Percentiles rank a stretch among this genome's conserved stretches.
Conservation (phyloP, 2,329 filamentous ascomycete species). For the Dothistroma septosporum region DNA sequence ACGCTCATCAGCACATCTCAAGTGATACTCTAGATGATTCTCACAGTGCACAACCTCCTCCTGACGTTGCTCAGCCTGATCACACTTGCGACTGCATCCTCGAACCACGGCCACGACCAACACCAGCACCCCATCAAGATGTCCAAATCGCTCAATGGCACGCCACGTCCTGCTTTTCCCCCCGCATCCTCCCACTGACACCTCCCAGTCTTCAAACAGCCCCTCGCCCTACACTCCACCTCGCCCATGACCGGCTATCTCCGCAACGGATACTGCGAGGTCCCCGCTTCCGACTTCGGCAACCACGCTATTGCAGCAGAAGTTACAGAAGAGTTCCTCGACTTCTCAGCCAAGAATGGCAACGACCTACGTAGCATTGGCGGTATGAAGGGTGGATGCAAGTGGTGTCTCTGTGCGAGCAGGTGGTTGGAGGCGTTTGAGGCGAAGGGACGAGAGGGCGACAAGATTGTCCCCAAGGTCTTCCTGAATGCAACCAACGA, state of each 20-base stretch:
- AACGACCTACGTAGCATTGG: conserved; percentile 53
- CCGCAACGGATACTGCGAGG: conserved; percentile 59
- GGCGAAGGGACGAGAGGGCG: conserved; percentile 47
- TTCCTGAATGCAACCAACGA: conserved; percentile 52
- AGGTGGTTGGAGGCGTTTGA: conserved; percentile 57
- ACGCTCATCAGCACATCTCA: background rate
- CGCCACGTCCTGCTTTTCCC: background rate
- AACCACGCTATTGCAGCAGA: conserved; percentile 59
- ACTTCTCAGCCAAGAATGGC: conserved; percentile 55
- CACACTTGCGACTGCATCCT: conserved; percentile 4
- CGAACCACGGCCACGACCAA: conserved; percentile 15
- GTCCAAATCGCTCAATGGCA: conserved; percentile 37
- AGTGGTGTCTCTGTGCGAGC: conserved; percentile 59
- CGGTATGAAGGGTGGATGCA: conserved; percentile 56
- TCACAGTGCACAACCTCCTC: conserved; percentile 4
- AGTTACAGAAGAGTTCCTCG: conserved; percentile 57
- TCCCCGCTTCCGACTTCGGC: conserved; percentile 51
- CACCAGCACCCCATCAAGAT: conserved; percentile 22
- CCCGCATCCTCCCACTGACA: conserved; percentile 7
- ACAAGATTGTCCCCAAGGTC: conserved; percentile 47
- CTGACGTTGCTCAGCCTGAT: background rate
- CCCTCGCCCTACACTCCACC: conserved; percentile 55
- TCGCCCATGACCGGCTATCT: conserved; percentile 59
- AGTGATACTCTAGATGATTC: background rate
- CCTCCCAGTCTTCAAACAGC: conserved; percentile 52